Conservation (phyloP, 345 rosid genomes). For the Noccaea caerulescens region DNA sequence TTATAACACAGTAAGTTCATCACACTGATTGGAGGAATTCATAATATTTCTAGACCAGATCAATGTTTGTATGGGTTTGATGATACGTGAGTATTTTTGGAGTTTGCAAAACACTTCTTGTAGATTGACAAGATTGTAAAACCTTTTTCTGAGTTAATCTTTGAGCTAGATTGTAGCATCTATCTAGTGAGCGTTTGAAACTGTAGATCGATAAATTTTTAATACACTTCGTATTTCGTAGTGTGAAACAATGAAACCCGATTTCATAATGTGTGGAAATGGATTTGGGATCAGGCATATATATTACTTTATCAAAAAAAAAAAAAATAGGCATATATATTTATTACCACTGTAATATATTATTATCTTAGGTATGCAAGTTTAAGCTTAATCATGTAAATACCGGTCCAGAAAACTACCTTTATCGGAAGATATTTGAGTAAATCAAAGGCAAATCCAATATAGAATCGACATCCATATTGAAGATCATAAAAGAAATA, state of each 20-base stretch:
- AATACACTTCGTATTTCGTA: slow-evolving; percentile 2
- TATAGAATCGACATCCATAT: slow-evolving; percentile 19
- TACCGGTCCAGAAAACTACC: neutral
- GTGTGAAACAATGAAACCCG: neutral
- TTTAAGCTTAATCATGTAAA: neutral
- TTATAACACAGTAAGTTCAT: neutral
- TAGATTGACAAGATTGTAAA: too few species aligned
- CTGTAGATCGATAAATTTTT: neutral
- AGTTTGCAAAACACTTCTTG: too few species aligned
- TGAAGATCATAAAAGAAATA: slow-evolving; percentile 9
- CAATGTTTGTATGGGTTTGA: neutral
- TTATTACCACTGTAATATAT: neutral
- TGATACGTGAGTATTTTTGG: neutral
- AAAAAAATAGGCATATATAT: too few species aligned
- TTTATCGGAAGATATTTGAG: neutral
- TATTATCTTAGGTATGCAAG: neutral
- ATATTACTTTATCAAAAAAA: too few species aligned
- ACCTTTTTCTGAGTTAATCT: neutral
- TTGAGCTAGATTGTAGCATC: neutral
- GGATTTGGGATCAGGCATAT: too few species aligned
- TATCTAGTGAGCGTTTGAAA: neutral
- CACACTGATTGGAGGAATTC: neutral
- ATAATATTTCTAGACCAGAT: neutral
- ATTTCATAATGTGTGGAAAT: neutral
- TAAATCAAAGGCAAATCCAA: neutral